Evolutionary conservation across 2,329 filamentous ascomycete species (phyloP), one percentile per base, ranked within the genome.

Genomic region (Diaporthe citrichinensis): DNA sequence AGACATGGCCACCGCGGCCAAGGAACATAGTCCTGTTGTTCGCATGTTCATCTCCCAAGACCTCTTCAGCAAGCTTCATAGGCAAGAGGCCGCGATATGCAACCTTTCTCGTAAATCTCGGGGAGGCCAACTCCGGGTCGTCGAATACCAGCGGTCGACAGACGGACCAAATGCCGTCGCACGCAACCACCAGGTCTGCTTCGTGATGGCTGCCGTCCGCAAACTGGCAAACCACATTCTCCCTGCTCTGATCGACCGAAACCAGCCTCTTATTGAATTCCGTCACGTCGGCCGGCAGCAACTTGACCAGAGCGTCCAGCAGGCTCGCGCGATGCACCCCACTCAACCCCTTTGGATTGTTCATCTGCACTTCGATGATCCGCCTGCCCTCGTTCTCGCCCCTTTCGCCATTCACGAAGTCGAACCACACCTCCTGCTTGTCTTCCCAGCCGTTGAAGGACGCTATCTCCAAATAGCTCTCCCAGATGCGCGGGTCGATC

Each of bases 401-500:
- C 36, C 55, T 34, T 34, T 55, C 68, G 36, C 68, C 68, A 23
- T 44, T 34, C 25, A 58, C 2, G 53, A 57, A 72, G 49, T 72
- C 53, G 53, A 72, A 72, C 49, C 49, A 72, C 49, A 46, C 53
- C 28, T 59, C 61, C 61, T 65, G 61, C 61, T 65, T 65, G 61
- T 65, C 61, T 4, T 65, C 61, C 61, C 61, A 65, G 41, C 61
- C 68, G 17, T 72, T 58, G 51, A 72, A 72, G 39, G 68, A 55
- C 31, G 68, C 68, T 28, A 72, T 34, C 1, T 34, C 20, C 12
- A 59, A n/a, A 34, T 57, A 72, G 53, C 49, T 46, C 39, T 72
- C 68, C 68, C 39, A 57, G 68, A 72, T 72, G 53, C 68, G 68
- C 39, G 53, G 68, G 14, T 72, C 53, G 51, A 72, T 72, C 39